Conservation (phyloP, 805 yeast species). For the Starmerella potacharoeniae region DNA sequence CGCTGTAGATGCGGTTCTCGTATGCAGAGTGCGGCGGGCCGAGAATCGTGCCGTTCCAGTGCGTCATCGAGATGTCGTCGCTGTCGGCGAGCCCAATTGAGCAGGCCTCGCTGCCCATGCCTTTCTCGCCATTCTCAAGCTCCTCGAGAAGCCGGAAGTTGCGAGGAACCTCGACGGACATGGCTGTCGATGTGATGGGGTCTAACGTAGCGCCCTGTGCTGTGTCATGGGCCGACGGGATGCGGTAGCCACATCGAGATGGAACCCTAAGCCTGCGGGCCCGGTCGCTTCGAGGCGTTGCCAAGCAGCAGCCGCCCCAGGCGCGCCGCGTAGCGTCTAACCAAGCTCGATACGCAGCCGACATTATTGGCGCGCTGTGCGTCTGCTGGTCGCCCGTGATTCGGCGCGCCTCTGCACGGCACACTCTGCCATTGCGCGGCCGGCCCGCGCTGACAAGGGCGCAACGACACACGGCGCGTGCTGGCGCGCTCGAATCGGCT, state of each 20-base stretch:
- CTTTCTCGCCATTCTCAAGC: conserved; percentile 95
- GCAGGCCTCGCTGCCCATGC: conserved; percentile 91
- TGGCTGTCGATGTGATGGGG: background rate
- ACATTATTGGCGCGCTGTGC: no score
- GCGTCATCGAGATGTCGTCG: conserved; percentile 84
- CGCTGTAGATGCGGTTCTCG: conserved; percentile 84
- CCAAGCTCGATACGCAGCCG: no score
- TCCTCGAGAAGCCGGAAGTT: conserved; percentile 91
- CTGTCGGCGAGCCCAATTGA: conserved; percentile 86
- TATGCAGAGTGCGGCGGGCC: conserved; percentile 93
- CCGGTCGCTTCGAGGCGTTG: no score
- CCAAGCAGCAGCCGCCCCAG: no score
- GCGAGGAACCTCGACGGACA: conserved; percentile 45
- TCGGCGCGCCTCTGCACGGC: no score
- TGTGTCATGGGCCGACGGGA: background rate
- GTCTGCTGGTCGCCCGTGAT: no score
- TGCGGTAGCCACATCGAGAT: background rate
- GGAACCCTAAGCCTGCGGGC: background rate
- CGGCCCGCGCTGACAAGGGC: no score
- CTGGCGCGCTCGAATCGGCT: no score
- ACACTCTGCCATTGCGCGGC: no score
- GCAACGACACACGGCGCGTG: no score
- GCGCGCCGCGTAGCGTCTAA: no score
- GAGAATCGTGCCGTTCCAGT: conserved; percentile 95
- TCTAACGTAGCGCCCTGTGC: background rate